phyloP scores from a whole-genome alignment of 2,329 filamentous ascomycete species.

The Alternaria brassicae region DNA sequence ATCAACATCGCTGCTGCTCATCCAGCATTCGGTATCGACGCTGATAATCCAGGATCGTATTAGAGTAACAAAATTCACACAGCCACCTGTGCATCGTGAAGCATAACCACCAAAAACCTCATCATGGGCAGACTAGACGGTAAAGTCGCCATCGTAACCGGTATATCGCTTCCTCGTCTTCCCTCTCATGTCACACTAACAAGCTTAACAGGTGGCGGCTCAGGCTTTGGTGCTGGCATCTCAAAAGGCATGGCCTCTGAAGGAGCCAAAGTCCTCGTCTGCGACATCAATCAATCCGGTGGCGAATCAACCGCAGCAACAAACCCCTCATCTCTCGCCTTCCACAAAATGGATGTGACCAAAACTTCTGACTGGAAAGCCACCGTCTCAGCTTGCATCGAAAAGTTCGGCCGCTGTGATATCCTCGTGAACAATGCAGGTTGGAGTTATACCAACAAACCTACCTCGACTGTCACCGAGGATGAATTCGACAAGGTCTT shows the following conservation, averaged over 20 bases:
- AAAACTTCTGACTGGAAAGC: constrained; percentile 59
- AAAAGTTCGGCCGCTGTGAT: constrained; percentile 64
- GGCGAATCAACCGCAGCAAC: constrained; percentile 60
- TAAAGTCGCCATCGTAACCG: constrained; percentile 66
- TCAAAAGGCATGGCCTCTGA: constrained; percentile 65
- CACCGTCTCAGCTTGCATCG: constrained; percentile 61
- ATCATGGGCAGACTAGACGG: constrained; percentile 56
- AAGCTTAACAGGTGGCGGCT: constrained; percentile 59
- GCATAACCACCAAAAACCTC: background rate
- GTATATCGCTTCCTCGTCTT: constrained; percentile 34
- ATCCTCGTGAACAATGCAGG: constrained; percentile 69
- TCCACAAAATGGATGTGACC: constrained; percentile 60
- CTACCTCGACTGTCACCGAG: constrained; percentile 69
- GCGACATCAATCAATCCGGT: constrained; percentile 64
- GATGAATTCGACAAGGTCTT: constrained; percentile 72
- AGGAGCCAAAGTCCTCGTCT: constrained; percentile 67
- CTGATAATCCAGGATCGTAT: background rate
- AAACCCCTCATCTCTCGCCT: constrained; percentile 44
- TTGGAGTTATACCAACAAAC: constrained; percentile 60
- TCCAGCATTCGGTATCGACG: background rate
- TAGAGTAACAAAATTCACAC: background rate
- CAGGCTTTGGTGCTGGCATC: constrained; percentile 70
- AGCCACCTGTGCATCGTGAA: background rate
- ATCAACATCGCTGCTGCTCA: constrained; percentile 7
- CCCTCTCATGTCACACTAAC: constrained; percentile 8